Percentiles rank a stretch among this genome's conserved stretches.
Conservation (phyloP, 108 stramenopile species). For the Nannochloropsis oceanica region DNA sequence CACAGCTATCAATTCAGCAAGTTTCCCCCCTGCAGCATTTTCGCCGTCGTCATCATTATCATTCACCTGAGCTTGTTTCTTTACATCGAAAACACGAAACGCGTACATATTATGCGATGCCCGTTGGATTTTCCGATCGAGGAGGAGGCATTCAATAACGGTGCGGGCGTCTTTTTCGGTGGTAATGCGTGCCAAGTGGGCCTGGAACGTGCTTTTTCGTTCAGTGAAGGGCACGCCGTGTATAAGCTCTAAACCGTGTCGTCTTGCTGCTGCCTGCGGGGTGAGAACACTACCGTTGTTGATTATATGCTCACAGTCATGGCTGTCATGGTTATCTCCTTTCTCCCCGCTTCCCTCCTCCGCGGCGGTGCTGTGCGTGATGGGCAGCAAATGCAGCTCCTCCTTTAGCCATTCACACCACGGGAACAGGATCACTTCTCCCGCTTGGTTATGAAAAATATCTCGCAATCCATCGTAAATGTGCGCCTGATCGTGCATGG, state of each 20-base stretch:
- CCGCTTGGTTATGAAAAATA: not conserved
- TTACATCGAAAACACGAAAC: slow-evolving; percentile 22
- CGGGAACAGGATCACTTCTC: not conserved
- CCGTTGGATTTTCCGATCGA: slow-evolving; percentile 20
- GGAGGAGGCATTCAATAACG: not conserved
- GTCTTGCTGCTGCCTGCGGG: not conserved
- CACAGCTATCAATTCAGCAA: slow-evolving; percentile 27
- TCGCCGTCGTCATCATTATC: slow-evolving; percentile 32
- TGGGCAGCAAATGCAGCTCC: not conserved
- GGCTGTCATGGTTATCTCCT: not conserved
- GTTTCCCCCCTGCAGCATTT: slow-evolving; percentile 21
- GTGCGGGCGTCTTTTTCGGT: slow-evolving; percentile 7
- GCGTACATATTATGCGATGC: slow-evolving; percentile 28
- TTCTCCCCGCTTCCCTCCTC: not conserved
- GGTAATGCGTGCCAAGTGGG: slow-evolving; percentile 16
- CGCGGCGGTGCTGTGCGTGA: not conserved
- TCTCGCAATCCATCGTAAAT: not conserved
- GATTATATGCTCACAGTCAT: not conserved
- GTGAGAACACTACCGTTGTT: not conserved
- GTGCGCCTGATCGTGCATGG: not conserved
- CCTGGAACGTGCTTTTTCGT: slow-evolving; percentile 28
- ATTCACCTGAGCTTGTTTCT: slow-evolving; percentile 16
- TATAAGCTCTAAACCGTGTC: slow-evolving; percentile 4
- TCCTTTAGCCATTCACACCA: not conserved
- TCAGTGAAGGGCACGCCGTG: slow-evolving; percentile 25